phyloP scores from a whole-genome alignment of 306 rosid genomes.

The Vigna nakashimae region DNA sequence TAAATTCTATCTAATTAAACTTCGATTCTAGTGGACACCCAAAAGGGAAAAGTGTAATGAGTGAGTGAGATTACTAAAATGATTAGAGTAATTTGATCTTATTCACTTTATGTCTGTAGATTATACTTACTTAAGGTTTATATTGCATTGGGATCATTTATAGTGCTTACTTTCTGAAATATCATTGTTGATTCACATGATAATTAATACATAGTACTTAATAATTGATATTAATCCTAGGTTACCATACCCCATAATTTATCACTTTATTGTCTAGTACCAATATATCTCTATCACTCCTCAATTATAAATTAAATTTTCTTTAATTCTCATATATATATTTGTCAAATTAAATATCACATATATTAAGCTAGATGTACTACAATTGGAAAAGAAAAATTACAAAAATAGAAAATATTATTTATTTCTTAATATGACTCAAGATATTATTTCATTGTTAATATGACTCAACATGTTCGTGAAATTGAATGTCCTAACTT shows the following conservation, averaged over 20 bases:
- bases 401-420: too few species aligned
- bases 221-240: background rate
- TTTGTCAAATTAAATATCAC: too few species aligned
- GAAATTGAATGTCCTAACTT: too few species aligned
- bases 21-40: background rate
- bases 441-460: too few species aligned
- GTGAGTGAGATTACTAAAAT: background rate
- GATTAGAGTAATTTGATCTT: background rate
- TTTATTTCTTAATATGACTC: too few species aligned
- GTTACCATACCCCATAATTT: background rate
- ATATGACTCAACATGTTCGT: too few species aligned
- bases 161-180: background rate
- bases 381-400: too few species aligned
- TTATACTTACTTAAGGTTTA: background rate
- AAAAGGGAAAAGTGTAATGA: background rate
- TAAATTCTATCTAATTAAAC: background rate
- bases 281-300: too few species aligned
- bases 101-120: background rate
- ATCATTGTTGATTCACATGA: background rate
- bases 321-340: too few species aligned
- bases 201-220: too few species aligned
- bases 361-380: too few species aligned
- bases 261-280: background rate
- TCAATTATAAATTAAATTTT: too few species aligned
- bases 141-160: background rate